phyloP scores from a whole-genome alignment of 371 early-diverging fungal species.

The Mucor saturninus region DNA sequence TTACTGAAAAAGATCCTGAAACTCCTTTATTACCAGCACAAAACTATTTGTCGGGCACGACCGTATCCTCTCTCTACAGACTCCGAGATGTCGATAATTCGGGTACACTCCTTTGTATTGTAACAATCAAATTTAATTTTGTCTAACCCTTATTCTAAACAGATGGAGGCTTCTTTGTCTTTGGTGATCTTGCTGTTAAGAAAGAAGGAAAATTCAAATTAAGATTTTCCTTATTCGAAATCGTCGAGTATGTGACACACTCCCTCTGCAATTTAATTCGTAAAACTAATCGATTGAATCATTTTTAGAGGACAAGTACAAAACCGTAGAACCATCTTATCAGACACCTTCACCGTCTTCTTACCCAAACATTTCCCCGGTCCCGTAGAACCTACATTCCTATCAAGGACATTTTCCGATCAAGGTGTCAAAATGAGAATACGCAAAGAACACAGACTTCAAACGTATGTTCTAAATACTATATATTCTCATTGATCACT shows the following conservation, averaged over 20 bases:
- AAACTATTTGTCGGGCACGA: conserved; percentile 47
- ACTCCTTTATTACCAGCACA: conserved; percentile 25
- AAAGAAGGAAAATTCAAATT: conserved; percentile 87
- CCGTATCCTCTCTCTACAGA: conserved; percentile 52
- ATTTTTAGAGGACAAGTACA: conserved; percentile 34
- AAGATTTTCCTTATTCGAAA: conserved; percentile 89
- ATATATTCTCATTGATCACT: not conserved
- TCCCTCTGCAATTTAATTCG: not conserved
- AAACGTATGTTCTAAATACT: conserved; percentile 3
- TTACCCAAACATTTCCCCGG: conserved; percentile 93
- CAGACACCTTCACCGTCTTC: conserved; percentile 79
- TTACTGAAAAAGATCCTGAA: conserved; percentile 21
- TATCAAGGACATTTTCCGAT: conserved; percentile 52
- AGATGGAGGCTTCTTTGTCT: conserved; percentile 95
- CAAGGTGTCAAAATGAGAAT: conserved; percentile 57
- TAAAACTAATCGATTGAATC: too few species aligned
- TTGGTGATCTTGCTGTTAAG: conserved; percentile 91
- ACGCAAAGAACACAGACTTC: conserved; percentile 41
- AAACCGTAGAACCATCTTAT: conserved; percentile 46
- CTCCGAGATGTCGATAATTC: conserved; percentile 51
- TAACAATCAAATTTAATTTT: not conserved
- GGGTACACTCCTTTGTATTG: not conserved
- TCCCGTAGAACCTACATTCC: conserved; percentile 67
- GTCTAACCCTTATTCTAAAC: conserved; percentile 5
- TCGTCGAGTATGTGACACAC: conserved; percentile 63